A percentile compares a stretch with the other conserved stretches of the same genome.
Evolutionary conservation across 2,329 filamentous ascomycete genomes (phyloP).

Genomic region (Diaporthe citri): DNA sequence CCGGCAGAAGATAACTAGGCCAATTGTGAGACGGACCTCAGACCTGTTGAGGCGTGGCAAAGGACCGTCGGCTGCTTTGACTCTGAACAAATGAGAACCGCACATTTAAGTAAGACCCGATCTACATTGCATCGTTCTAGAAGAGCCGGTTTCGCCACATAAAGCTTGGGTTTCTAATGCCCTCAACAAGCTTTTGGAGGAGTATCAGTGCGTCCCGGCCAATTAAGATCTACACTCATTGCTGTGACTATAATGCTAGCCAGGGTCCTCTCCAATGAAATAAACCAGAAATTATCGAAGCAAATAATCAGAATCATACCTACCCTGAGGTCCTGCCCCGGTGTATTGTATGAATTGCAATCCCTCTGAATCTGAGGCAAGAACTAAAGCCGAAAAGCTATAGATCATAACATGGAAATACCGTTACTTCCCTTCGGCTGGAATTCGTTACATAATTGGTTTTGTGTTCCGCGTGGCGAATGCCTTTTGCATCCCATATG

Average conservation of each 20-base stretch:
- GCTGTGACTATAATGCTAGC: background rate
- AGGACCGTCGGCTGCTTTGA: slow-evolving; percentile 40
- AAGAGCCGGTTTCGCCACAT: background rate
- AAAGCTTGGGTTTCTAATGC: background rate
- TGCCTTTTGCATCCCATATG: background rate
- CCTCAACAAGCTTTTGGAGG: background rate
- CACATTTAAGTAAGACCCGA: background rate
- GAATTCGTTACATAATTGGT: too few relatives aligned
- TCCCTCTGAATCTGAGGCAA: background rate
- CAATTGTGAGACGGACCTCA: too few relatives aligned
- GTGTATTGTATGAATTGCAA: background rate
- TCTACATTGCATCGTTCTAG: background rate
- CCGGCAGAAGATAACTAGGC: background rate
- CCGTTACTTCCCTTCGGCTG: too few relatives aligned
- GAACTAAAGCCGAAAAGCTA: too few relatives aligned
- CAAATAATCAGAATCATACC: too few relatives aligned
- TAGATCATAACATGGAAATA: background rate
- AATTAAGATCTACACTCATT: background rate
- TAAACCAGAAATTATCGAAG: background rate
- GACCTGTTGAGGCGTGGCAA: background rate
- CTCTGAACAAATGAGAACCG: background rate
- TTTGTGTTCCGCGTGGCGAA: background rate
- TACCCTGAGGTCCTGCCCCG: background rate
- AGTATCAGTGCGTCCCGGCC: background rate
- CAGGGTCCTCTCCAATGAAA: background rate